Evolutionary conservation across 106 monocot genomes (phyloP).

Genomic region (Acorus calamus): DNA sequence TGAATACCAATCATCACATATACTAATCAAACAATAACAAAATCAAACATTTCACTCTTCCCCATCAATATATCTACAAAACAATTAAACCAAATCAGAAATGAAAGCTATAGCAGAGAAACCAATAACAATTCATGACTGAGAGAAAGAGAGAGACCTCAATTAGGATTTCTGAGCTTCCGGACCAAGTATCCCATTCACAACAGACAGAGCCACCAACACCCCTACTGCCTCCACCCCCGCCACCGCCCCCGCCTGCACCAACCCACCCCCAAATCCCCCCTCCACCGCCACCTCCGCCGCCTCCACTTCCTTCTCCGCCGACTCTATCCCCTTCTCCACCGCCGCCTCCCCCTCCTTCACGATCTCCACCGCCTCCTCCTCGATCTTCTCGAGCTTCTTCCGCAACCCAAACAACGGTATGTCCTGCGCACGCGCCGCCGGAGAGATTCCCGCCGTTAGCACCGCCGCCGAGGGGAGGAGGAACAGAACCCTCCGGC

Average conservation of each 20-base stretch:
- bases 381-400: slow-evolving; percentile 54
- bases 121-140: background rate
- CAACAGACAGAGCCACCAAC: slow-evolving; percentile 64
- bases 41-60: too few relatives aligned
- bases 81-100: background rate
- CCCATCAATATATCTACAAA: too few relatives aligned
- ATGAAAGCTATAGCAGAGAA: background rate
- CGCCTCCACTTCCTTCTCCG: slow-evolving; percentile 31
- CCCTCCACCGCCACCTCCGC: slow-evolving; percentile 25
- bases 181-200: slow-evolving; percentile 74
- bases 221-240: slow-evolving; percentile 74
- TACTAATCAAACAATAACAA: too few relatives aligned
- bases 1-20: too few relatives aligned
- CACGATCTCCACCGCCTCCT: slow-evolving; percentile 54
- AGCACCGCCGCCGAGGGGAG: slow-evolving; percentile 12
- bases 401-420: slow-evolving; percentile 68
- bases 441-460: background rate
- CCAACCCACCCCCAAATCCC: slow-evolving; percentile 15
- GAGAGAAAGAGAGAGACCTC: background rate
- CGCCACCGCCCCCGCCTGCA: slow-evolving; percentile 16
- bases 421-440: slow-evolving; percentile 48
- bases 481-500: slow-evolving; percentile 26
- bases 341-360: slow-evolving; percentile 43
- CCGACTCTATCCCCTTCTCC: slow-evolving; percentile 26
- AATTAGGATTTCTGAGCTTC: slow-evolving; percentile 36